Conservation (phyloP, 2,329 filamentous ascomycete genomes). For the Nemania sp. region DNA sequence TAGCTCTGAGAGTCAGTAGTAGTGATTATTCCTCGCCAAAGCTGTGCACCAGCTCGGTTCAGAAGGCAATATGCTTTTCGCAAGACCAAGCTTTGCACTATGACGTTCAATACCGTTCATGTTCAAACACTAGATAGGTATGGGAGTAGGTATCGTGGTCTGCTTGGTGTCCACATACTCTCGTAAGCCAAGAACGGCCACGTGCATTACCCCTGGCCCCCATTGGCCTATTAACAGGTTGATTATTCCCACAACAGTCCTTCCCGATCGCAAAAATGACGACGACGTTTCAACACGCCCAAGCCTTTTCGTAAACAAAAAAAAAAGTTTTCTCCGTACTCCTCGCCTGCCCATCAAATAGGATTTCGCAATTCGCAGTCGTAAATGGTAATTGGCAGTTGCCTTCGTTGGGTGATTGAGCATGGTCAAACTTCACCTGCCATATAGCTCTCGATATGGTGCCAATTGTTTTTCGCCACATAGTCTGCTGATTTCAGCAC, state of each 20-base stretch:
- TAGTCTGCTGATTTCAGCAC: conserved; percentile 29
- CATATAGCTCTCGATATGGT: conserved; percentile 29
- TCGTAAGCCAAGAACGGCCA: conserved; percentile 12
- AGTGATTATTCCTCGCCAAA: not conserved
- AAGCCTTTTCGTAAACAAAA: not conserved
- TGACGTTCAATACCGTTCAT: not conserved
- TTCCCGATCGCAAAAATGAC: not conserved
- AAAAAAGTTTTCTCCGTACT: conserved; percentile 5
- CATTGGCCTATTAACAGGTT: conserved; percentile 14
- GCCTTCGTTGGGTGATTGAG: not conserved
- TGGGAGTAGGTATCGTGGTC: not conserved
- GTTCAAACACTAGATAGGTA: conserved; percentile 2
- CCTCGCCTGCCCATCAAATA: conserved; percentile 1
- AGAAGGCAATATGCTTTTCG: not conserved
- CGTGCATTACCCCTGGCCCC: conserved; percentile 11
- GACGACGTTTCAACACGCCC: not conserved
- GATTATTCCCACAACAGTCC: not conserved
- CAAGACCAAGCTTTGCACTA: not conserved
- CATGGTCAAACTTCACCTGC: conserved; percentile 19
- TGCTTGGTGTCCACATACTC: conserved; percentile 11
- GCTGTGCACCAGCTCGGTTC: not conserved
- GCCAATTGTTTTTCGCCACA: conserved; percentile 30
- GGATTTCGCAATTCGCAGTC: not conserved
- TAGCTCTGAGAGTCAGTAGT: not conserved
- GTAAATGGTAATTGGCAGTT: no score